phyloP scores from a whole-genome alignment of 1,139 yeast genomes.

The Hyphopichia fennica region DNA sequence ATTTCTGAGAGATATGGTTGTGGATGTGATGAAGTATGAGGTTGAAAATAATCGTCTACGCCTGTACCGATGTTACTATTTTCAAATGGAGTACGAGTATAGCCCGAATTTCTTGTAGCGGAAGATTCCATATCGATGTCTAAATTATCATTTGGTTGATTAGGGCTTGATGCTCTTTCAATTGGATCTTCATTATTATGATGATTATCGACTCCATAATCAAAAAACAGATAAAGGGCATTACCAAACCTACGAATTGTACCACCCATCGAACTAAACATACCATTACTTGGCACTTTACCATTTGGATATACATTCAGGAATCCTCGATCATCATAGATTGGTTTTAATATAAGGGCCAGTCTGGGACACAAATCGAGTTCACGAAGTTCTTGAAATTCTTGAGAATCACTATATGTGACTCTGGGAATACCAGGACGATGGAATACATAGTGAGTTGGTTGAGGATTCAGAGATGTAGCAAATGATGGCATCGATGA shows the following conservation, averaged over 20 bases:
- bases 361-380: constrained; percentile 65
- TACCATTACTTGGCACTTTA: constrained; percentile 11
- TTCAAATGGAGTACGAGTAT: neutral
- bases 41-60: neutral
- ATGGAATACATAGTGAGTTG: constrained; percentile 39
- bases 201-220: constrained; percentile 33
- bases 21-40: neutral
- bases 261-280: constrained; percentile 15
- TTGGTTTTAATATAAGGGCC: constrained; percentile 63
- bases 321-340: constrained; percentile 26
- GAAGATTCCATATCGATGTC: neutral
- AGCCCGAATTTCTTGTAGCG: neutral
- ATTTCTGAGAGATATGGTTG: neutral
- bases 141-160: neutral
- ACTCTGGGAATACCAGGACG: constrained; percentile 37
- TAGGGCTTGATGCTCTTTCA: neutral
- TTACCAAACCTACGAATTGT: constrained; percentile 20
- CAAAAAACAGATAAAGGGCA: constrained; percentile 44
- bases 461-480: constrained; percentile 29
- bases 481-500: constrained; percentile 40
- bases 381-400: constrained; percentile 43
- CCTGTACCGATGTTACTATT: neutral
- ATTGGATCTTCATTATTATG: neutral
- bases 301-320: constrained; percentile 15
- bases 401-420: constrained; percentile 51